Base-by-base conservation (phyloP, 192 early-diverging fungal genomes). In the Geranomyces variabilis region DNA sequence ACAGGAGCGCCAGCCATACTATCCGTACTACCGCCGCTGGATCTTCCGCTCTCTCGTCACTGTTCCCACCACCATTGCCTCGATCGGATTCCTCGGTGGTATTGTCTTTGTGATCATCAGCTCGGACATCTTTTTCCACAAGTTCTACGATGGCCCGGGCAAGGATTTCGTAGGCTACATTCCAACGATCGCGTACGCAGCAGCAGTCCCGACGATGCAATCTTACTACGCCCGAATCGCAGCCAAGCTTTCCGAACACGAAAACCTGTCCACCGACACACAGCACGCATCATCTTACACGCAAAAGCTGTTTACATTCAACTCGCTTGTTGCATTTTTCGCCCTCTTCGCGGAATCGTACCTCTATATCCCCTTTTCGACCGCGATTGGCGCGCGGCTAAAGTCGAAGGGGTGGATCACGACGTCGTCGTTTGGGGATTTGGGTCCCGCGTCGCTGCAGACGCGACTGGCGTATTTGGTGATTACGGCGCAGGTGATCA, bases 261-360 rank as follows among this genome's bases (percentile, higher is more conserved):
- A 97, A 75, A 97, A 96, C 82, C 88, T 90, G 66, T 82, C 86
- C 67, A 91, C 90, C 17, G 87, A 87, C 33, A 78, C 89, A 10
- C 78, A 86, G 61, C 85, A 92, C 69, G 89, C 89, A 48, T 84
- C 86, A 61, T 85, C 88, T 58, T 81, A 88, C 31, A 86, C 93
- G 8, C 85, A 90, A 69, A 96, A 96, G 78, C 86, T 96, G 28
- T 97, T 96, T 76, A 85, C 94, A 48, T 89, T 94, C 68, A 91
- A 90, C 46, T 93, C 91, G 63, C 80, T 97, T 44, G 84, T 91
- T 22, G 86, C 90, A 57, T 92, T 93, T 76, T 82, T 96, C 17
- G 90, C 93, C 13, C 83, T 96, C 70, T 89, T 95, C 51, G 80
- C 96, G 77, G 90, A 89, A n/a, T 92, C 90, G 6, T 93, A 91